These are phyloP conservation scores for Fragaria vesca DNA, from an alignment of 306 rosid genomes.

Conservation along the genomic window DNA sequence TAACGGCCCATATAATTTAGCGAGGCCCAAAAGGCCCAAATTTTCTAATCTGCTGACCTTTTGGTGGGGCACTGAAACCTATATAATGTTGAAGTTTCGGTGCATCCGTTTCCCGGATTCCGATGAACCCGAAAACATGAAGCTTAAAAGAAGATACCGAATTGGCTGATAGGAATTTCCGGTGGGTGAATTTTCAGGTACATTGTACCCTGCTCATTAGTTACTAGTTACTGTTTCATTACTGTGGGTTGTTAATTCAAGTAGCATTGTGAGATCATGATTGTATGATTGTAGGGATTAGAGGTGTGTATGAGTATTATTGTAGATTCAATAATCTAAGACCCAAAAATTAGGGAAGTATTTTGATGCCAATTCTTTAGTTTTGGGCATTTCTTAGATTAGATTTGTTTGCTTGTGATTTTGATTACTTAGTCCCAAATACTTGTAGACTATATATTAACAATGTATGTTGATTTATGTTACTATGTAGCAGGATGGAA, in stretches of 20 bases:
- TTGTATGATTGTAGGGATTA: too few relatives aligned
- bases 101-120: too few relatives aligned
- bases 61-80: background rate
- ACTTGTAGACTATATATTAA: background rate
- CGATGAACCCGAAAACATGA: too few relatives aligned
- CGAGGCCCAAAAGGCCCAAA: background rate
- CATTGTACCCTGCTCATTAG: too few relatives aligned
- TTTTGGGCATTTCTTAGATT: background rate
- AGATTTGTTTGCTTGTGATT: background rate
- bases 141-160: too few relatives aligned
- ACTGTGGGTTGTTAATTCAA: too few relatives aligned
- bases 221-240: too few relatives aligned
- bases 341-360: background rate
- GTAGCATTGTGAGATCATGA: too few relatives aligned
- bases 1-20: too few relatives aligned
- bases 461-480: background rate
- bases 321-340: background rate
- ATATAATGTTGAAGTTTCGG: too few relatives aligned
- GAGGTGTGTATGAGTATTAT: background rate
- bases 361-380: background rate
- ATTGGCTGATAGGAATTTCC: too few relatives aligned
- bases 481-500: conserved; percentile 44
- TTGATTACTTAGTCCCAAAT: background rate
- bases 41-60: background rate
- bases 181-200: too few relatives aligned